These are phyloP conservation scores for Fibroporia radiculosa DNA, from an alignment of 768 basidiomycete genomes.

Conservation along the genomic window DNA sequence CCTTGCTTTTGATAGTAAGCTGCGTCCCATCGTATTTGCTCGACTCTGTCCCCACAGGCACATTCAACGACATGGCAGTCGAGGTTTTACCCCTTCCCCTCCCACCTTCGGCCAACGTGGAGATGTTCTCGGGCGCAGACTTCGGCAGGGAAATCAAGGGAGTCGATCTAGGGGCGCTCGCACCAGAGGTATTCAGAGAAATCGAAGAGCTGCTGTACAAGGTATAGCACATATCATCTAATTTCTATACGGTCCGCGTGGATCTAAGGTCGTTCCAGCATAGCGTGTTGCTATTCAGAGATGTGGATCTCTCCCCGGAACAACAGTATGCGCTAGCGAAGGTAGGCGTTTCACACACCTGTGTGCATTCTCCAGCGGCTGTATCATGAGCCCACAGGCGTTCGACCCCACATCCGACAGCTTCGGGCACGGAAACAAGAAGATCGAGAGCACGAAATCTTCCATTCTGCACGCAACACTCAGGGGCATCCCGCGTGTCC, in stretches of 20 bases:
- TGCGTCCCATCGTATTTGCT: too few relatives aligned
- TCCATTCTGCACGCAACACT: conserved; percentile 82
- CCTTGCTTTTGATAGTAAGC: too few relatives aligned
- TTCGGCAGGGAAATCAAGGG: conserved; percentile 70
- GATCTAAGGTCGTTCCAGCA: conserved; percentile 32
- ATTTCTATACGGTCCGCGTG: neutral
- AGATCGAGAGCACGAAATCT: conserved; percentile 56
- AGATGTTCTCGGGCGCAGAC: conserved; percentile 45
- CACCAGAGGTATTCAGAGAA: conserved; percentile 47
- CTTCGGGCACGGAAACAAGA: conserved; percentile 83
- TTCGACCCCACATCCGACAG: conserved; percentile 54
- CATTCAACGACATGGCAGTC: too few relatives aligned
- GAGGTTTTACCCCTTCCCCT: conserved; percentile 53
- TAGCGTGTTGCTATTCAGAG: conserved; percentile 56
- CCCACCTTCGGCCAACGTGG: conserved; percentile 53
- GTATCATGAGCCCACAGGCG: conserved; percentile 50
- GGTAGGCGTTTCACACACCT: conserved; percentile 31
- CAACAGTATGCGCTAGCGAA: conserved; percentile 73
- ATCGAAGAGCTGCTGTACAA: conserved; percentile 62
- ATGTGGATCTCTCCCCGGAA: conserved; percentile 56
- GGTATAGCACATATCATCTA: conserved; percentile 28
- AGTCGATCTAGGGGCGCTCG: conserved; percentile 49
- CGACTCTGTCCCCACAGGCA: too few relatives aligned
- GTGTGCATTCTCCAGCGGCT: neutral
- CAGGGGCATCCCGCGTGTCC: conserved; percentile 80